Evolutionary conservation across 2,329 filamentous ascomycete species (phyloP).

Genomic region (Ascochyta viciae-villosae): DNA sequence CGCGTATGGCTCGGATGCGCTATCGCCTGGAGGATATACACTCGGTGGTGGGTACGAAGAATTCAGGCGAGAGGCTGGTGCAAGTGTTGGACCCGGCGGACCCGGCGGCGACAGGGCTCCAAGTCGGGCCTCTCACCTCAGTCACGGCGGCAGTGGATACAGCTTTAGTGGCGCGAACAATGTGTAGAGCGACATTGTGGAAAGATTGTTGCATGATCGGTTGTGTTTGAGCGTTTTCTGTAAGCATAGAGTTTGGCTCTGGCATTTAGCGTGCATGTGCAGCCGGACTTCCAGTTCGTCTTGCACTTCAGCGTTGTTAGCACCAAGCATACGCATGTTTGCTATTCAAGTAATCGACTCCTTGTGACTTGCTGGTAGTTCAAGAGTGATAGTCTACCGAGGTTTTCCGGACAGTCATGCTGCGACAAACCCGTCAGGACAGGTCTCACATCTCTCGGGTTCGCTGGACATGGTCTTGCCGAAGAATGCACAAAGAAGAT

Average conservation of each 20-base stretch:
- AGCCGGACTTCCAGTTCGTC: neutral
- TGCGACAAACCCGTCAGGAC: neutral
- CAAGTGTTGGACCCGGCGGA: conserved; percentile 4
- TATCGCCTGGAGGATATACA: conserved; percentile 35
- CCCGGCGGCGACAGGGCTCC: conserved; percentile 12
- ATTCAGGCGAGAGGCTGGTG: conserved; percentile 36
- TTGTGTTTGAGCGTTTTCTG: conserved; percentile 4
- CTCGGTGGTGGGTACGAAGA: conserved; percentile 43
- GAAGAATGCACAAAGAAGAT: neutral
- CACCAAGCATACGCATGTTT: neutral
- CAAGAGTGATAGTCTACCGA: neutral
- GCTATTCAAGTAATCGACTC: neutral
- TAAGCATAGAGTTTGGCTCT: neutral
- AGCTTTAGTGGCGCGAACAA: conserved; percentile 24
- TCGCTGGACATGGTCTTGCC: neutral
- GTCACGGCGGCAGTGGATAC: conserved; percentile 32
- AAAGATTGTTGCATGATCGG: neutral
- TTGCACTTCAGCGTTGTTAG: conserved; percentile 3
- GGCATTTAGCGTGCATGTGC: neutral
- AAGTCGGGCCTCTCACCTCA: conserved; percentile 17
- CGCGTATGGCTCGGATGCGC: conserved; percentile 36
- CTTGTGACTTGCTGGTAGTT: neutral
- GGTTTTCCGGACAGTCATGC: neutral
- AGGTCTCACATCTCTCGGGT: neutral
- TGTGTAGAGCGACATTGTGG: conserved; percentile 1